Conservation (phyloP, 1,284 basidiomycete species). For the Ceratobasidium sp. region DNA sequence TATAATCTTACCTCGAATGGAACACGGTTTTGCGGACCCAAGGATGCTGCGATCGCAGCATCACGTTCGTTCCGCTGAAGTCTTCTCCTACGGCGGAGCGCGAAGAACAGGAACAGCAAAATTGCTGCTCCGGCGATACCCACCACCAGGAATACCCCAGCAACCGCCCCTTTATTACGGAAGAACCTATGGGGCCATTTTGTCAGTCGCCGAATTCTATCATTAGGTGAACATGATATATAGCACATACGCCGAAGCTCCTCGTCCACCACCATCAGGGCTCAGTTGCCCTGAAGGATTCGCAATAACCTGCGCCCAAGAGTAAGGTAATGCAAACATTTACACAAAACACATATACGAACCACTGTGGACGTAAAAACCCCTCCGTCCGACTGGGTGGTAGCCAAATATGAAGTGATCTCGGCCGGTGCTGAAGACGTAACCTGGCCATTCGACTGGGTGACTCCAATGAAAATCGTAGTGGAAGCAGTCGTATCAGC, state of each 20-base stretch:
- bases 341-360: neutral
- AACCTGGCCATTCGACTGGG: slow-evolving; percentile 36
- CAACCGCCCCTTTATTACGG: slow-evolving; percentile 74
- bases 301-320: slow-evolving; percentile 25
- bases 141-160: slow-evolving; percentile 77
- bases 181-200: slow-evolving; percentile 63
- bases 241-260: slow-evolving; percentile 19
- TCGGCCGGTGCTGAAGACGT: slow-evolving; percentile 22
- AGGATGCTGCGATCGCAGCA: slow-evolving; percentile 62
- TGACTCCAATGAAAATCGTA: slow-evolving; percentile 23
- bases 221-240: neutral
- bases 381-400: slow-evolving; percentile 36
- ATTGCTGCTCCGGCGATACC: slow-evolving; percentile 75
- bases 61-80: slow-evolving; percentile 68
- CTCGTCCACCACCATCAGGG: slow-evolving; percentile 31
- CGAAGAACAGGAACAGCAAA: slow-evolving; percentile 72
- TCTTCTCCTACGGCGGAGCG: slow-evolving; percentile 66
- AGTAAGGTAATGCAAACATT: too few relatives aligned
- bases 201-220: neutral
- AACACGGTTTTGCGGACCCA: slow-evolving; percentile 34
- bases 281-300: slow-evolving; percentile 36
- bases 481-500: slow-evolving; percentile 2
- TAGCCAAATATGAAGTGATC: slow-evolving; percentile 24
- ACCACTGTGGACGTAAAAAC: slow-evolving; percentile 31
- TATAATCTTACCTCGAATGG: slow-evolving; percentile 4